phyloP scores from a whole-genome alignment of 176 grass and related monocot genomes.

The Coix lacrymajobi region DNA sequence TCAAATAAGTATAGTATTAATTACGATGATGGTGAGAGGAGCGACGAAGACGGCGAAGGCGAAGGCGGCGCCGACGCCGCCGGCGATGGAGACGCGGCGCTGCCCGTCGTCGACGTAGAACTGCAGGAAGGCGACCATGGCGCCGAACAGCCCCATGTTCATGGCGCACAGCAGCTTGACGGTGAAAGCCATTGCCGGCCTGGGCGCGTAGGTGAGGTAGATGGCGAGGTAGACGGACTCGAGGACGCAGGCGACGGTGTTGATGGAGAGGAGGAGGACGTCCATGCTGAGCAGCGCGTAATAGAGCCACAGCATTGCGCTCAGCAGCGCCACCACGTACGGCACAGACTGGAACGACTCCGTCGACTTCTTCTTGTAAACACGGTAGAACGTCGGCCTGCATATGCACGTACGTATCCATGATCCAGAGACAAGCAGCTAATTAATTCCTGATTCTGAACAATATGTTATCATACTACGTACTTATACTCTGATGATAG shows the following conservation, averaged over 20 bases:
- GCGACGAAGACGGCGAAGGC: constrained; percentile 72
- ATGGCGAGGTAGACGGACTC: constrained; percentile 64
- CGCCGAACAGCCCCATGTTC: constrained; percentile 50
- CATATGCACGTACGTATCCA: background rate
- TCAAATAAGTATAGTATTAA: too few species aligned
- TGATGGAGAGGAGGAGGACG: constrained; percentile 76
- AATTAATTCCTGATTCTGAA: background rate
- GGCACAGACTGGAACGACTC: constrained; percentile 85
- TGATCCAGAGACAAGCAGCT: background rate
- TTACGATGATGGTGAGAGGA: constrained; percentile 75
- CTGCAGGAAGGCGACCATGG: constrained; percentile 39
- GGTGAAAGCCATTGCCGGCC: constrained; percentile 41
- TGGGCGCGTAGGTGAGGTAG: constrained; percentile 64
- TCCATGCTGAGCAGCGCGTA: constrained; percentile 64
- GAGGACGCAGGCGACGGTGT: constrained; percentile 40
- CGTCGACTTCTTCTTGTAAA: constrained; percentile 82
- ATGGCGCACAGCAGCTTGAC: constrained; percentile 42
- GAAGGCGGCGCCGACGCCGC: constrained; percentile 58
- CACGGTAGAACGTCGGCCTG: constrained; percentile 75
- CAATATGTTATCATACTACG: background rate
- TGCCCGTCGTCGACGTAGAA: constrained; percentile 26
- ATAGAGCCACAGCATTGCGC: constrained; percentile 88
- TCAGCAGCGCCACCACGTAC: constrained; percentile 71
- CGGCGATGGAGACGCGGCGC: constrained; percentile 41
- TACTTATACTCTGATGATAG: background rate